Conservation (phyloP, 2,329 filamentous ascomycete genomes). For the Aspergillus niger region DNA sequence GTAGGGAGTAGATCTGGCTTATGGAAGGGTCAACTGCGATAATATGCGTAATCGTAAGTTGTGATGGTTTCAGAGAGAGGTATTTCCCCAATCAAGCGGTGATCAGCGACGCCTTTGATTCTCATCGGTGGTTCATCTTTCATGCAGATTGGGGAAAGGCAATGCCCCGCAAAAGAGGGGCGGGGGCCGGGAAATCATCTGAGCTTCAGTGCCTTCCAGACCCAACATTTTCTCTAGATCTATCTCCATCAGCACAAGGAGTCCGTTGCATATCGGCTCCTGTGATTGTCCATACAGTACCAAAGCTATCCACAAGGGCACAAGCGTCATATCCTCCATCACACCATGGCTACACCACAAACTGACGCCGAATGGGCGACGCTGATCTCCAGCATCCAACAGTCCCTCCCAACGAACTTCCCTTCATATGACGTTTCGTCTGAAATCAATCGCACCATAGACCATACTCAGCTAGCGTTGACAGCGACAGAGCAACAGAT, state of each 20-base stretch:
- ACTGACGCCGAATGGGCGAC: slow-evolving; percentile 38
- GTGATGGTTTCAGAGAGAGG: no score
- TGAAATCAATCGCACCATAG: slow-evolving; percentile 40
- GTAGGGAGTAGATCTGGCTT: no score
- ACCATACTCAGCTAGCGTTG: slow-evolving; percentile 45
- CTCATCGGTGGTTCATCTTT: no score
- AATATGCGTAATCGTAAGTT: no score
- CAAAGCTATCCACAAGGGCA: not conserved
- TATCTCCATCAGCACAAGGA: not conserved
- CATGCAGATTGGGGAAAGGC: not conserved
- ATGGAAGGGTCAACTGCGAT: no score
- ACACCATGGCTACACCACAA: slow-evolving; percentile 29
- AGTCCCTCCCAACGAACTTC: slow-evolving; percentile 27
- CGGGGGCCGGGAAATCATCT: not conserved
- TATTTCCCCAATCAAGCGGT: no score
- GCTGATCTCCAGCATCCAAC: slow-evolving; percentile 30
- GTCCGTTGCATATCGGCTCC: not conserved
- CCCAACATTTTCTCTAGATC: not conserved
- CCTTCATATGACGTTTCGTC: slow-evolving; percentile 26
- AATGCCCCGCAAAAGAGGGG: not conserved
- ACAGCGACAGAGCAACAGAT: slow-evolving; percentile 53
- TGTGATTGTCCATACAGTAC: not conserved
- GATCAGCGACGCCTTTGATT: no score
- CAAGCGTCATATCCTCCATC: not conserved
- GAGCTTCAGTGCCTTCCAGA: not conserved